Conservation (phyloP, 2,329 filamentous ascomycete species). For the Fusarium begoniae region DNA sequence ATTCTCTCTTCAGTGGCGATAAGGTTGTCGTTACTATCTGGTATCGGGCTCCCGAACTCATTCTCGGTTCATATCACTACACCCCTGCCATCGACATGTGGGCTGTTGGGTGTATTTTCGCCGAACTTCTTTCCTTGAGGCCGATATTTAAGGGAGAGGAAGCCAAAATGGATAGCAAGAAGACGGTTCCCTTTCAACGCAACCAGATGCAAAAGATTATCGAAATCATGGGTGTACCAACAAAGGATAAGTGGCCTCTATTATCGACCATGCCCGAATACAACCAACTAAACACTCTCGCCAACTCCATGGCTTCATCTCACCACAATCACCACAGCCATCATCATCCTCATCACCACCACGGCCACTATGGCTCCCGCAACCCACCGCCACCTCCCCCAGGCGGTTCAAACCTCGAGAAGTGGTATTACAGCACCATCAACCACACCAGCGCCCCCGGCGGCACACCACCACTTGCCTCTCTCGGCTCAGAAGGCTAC, state of each 20-base stretch:
- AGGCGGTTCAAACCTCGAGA: constrained; percentile 70
- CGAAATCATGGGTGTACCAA: constrained; percentile 92
- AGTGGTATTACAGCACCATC: constrained; percentile 80
- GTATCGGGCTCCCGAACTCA: constrained; percentile 94
- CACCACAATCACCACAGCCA: constrained; percentile 53
- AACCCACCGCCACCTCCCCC: constrained; percentile 48
- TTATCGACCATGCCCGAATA: constrained; percentile 89
- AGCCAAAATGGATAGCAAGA: constrained; percentile 98
- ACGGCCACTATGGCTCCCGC: constrained; percentile 51
- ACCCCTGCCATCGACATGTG: constrained; percentile 97
- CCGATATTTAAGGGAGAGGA: constrained; percentile 99
- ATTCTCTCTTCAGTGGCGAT: constrained; percentile 90
- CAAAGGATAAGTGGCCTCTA: constrained; percentile 87
- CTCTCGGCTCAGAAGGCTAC: constrained; percentile 79
- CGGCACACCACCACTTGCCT: constrained; percentile 56
- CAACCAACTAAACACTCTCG: constrained; percentile 69
- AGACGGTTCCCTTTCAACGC: constrained; percentile 94
- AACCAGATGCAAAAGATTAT: constrained; percentile 99
- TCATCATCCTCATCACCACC: constrained; percentile 59
- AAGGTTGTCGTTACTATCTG: constrained; percentile 99
- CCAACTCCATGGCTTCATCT: constrained; percentile 56
- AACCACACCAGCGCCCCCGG: constrained; percentile 59
- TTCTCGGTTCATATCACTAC: constrained; percentile 94
- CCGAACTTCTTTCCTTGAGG: constrained; percentile 86
- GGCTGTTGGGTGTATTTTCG: constrained; percentile 98